Percentiles rank a stretch among this genome's conserved stretches.
phyloP scores from a whole-genome alignment of 345 rosid genomes.

The Linum lewisii region DNA sequence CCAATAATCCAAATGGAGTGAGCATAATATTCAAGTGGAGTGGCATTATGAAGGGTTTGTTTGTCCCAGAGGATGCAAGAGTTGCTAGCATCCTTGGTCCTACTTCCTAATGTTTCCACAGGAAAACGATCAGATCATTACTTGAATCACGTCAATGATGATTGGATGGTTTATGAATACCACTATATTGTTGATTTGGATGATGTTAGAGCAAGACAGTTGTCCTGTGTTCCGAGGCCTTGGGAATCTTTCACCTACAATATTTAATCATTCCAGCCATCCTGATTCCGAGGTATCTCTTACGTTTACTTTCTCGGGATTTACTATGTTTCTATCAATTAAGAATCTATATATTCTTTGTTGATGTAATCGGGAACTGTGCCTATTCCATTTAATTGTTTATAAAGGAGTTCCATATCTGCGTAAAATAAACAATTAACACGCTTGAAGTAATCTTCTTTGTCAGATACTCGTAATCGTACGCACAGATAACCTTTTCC shows the following conservation, averaged over 20 bases:
- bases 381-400: not conserved
- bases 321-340: not conserved
- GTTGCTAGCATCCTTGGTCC: slow-evolving; percentile 28
- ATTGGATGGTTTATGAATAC: slow-evolving; percentile 71
- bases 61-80: slow-evolving; percentile 77
- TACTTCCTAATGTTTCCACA: slow-evolving; percentile 30
- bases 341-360: not conserved
- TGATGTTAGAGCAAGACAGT: slow-evolving; percentile 41
- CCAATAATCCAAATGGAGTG: slow-evolving; percentile 53
- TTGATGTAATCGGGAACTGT: not conserved
- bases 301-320: not conserved
- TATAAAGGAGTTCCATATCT: too few relatives aligned
- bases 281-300: slow-evolving; percentile 50
- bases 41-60: slow-evolving; percentile 78
- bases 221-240: slow-evolving; percentile 68
- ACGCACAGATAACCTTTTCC: not conserved
- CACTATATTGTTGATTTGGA: slow-evolving; percentile 62
- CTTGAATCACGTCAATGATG: slow-evolving; percentile 22
- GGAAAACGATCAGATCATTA: slow-evolving; percentile 16
- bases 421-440: too few relatives aligned
- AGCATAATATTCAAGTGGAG: slow-evolving; percentile 64
- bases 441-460: too few relatives aligned
- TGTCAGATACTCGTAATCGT: not conserved
- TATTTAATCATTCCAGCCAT: slow-evolving; percentile 41
- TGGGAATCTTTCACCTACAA: slow-evolving; percentile 78